These are phyloP conservation scores for Lyophyllum atratum DNA, from an alignment of 768 basidiomycete genomes.

Conservation along the genomic window DNA sequence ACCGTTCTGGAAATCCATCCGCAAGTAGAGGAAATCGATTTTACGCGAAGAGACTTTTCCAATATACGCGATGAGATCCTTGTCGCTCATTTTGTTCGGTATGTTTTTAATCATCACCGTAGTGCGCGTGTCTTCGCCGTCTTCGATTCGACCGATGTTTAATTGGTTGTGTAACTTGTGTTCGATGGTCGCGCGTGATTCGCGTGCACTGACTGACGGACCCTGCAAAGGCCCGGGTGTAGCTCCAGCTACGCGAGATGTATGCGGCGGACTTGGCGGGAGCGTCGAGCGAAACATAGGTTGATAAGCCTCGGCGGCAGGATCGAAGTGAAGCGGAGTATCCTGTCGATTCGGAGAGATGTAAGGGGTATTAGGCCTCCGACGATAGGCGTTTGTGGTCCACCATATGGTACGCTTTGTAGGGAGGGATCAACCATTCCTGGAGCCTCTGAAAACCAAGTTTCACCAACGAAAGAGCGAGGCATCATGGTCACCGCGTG, in stretches of 20 bases:
- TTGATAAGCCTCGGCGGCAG: background rate
- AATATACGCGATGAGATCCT: slow-evolving; percentile 68
- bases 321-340: slow-evolving; percentile 12
- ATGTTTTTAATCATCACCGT: slow-evolving; percentile 93
- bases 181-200: slow-evolving; percentile 24
- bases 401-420: slow-evolving; percentile 10
- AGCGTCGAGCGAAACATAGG: background rate
- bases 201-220: slow-evolving; percentile 1
- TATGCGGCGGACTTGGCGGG: background rate
- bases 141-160: slow-evolving; percentile 71
- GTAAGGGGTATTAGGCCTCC: slow-evolving; percentile 3
- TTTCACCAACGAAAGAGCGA: slow-evolving; percentile 6
- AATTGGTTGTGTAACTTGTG: slow-evolving; percentile 54
- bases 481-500: slow-evolving; percentile 23
- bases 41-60: slow-evolving; percentile 69
- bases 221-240: slow-evolving; percentile 3
- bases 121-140: slow-evolving; percentile 76
- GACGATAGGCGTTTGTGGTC: slow-evolving; percentile 8
- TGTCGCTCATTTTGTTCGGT: slow-evolving; percentile 88
- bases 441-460: slow-evolving; percentile 16
- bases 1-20: slow-evolving; percentile 88
- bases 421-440: background rate
- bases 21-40: slow-evolving; percentile 85
- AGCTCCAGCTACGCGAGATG: background rate
- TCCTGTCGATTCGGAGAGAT: slow-evolving; percentile 13